Evolutionary conservation across 805 yeast species (phyloP).

Genomic region (Wickerhamiella allomyrinae): DNA sequence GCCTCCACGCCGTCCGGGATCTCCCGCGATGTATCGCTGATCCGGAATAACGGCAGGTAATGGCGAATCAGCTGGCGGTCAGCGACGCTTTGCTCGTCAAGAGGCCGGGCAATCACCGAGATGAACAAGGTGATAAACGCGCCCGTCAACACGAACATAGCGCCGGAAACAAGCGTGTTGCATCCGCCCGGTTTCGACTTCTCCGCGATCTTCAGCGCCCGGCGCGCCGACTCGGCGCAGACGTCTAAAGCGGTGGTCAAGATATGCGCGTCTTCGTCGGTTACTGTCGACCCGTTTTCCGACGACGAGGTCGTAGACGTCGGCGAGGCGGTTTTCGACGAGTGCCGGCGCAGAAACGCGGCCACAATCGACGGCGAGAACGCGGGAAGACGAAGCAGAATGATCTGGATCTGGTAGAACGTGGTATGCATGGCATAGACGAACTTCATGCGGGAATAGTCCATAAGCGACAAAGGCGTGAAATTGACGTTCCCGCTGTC

Average conservation of each 20-base stretch:
- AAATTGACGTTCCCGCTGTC: background rate
- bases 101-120: background rate
- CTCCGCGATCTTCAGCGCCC: background rate
- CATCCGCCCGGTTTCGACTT: background rate
- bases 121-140: conserved; percentile 1
- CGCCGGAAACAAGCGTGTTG: background rate
- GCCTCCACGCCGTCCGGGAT: background rate
- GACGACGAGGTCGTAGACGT: background rate
- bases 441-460: background rate
- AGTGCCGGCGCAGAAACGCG: conserved; percentile 1
- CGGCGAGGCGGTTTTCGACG: background rate
- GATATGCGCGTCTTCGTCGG: background rate
- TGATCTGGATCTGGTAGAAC: conserved; percentile 12
- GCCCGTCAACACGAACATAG: background rate
- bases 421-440: background rate
- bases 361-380: conserved; percentile 13
- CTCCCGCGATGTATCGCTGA: background rate
- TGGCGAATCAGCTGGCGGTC: conserved; percentile 1
- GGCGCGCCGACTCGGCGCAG: background rate
- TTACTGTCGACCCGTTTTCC: background rate
- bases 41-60: background rate
- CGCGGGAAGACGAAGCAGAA: conserved; percentile 16
- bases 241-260: background rate
- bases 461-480: background rate
- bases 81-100: background rate